Base-by-base conservation (phyloP, 345 rosid species). In the Linum trigynum region DNA sequence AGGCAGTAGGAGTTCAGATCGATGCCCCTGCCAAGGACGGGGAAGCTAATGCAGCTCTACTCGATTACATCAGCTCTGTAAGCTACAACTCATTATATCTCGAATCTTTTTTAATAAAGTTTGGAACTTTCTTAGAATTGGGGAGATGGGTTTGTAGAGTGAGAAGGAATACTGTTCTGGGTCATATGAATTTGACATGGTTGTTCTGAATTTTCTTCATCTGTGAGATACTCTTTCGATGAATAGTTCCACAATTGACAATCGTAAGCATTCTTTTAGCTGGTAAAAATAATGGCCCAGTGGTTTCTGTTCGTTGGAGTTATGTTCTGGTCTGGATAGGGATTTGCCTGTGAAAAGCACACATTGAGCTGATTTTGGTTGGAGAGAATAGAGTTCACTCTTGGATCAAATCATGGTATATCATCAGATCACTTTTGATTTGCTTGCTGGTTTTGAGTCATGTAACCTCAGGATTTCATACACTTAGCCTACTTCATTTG, bases 21-120 rank as follows among this genome's bases (percentile, higher is more conserved):
- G 92, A 92, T 65, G 95, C 96, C 6, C 97, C 95, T n/a, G 85
- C 96, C 17, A 86, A 85, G 70, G 97, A 90, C 67, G 99, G 96
- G 5, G 95, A 88, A 71, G 97, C 96, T 61, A 90, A 94, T 77
- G 88, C 92, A 0, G 95, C 96, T 4, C 91, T 90, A 61, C 84
- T 90, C 39, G 97, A 88, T 43, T 88, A 75, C 81, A 88, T 92
- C 63, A 86, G 90, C 83, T 85, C 86, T 73, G 99, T 90, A 51
- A 78, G 80, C 63, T 4, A 43, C 50, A 5, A 43, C 2, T 43
- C 11, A 1, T 1, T 7, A 32, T 45, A 9, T 17, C 38, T 41
- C 50, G 32, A 23, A 23, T 23, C 32, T 23, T 23, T 23, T 23
- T 23, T 23, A 5, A 11, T 43, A 43, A 43, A 43, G 6, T 43